A percentile compares a stretch with the other conserved stretches of the same genome.
Evolutionary conservation across 2,329 filamentous ascomycete species (phyloP).

Genomic region (Exophiala sp.): DNA sequence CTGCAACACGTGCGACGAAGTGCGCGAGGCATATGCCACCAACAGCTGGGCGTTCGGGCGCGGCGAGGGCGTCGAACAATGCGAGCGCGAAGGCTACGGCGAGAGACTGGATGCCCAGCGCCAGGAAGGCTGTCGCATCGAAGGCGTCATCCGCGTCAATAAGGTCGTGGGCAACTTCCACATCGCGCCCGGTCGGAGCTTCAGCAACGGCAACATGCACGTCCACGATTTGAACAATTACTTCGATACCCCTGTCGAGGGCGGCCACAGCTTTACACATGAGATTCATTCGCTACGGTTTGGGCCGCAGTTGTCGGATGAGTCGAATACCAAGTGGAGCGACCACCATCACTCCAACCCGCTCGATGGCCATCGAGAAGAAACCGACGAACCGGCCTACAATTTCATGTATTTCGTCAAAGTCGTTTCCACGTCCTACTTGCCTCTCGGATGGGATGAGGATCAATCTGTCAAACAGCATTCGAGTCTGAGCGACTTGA

Average conservation of each 20-base stretch:
- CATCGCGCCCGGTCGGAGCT: slow-evolving; percentile 89
- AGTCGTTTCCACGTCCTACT: slow-evolving; percentile 91
- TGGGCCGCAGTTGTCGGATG: slow-evolving; percentile 71
- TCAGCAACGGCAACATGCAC: slow-evolving; percentile 95
- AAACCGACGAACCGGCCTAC: slow-evolving; percentile 72
- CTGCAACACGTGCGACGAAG: slow-evolving; percentile 96
- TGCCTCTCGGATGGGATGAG: slow-evolving; percentile 82
- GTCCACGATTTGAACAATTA: slow-evolving; percentile 97
- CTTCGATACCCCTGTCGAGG: slow-evolving; percentile 63
- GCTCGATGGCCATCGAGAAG: slow-evolving; percentile 71
- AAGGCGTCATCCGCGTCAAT: slow-evolving; percentile 88
- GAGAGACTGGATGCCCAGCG: slow-evolving; percentile 83
- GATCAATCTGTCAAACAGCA: slow-evolving; percentile 40
- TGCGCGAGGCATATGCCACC: slow-evolving; percentile 85
- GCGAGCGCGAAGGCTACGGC: slow-evolving; percentile 85
- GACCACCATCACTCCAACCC: slow-evolving; percentile 84
- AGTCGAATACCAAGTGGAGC: slow-evolving; percentile 65
- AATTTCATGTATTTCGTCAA: slow-evolving; percentile 99
- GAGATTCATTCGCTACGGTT: slow-evolving; percentile 84
- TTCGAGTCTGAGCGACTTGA: slow-evolving; percentile 45
- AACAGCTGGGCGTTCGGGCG: slow-evolving; percentile 90
- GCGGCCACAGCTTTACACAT: slow-evolving; percentile 82
- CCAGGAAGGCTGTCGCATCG: slow-evolving; percentile 87
- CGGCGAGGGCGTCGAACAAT: slow-evolving; percentile 91
- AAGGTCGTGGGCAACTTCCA: slow-evolving; percentile 99